phyloP scores from a whole-genome alignment of 345 rosid genomes.

The Sonneratia caseolaris region DNA sequence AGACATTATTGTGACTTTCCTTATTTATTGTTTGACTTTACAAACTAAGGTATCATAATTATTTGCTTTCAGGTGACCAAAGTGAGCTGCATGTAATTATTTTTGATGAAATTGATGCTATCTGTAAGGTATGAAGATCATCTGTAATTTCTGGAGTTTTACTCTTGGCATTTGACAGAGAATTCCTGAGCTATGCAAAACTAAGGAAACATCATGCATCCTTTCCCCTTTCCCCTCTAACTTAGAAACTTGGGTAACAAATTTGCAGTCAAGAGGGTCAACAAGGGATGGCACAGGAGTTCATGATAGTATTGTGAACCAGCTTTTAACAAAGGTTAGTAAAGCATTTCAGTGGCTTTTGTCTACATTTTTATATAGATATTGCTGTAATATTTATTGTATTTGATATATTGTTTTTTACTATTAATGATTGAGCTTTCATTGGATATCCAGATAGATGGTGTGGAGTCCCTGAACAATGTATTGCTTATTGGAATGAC shows the following conservation, averaged over 20 bases:
- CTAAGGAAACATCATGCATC: not conserved
- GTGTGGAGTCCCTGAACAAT: slow-evolving; percentile 98
- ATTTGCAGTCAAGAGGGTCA: slow-evolving; percentile 85
- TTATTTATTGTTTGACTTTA: not conserved
- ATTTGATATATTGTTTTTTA: not conserved
- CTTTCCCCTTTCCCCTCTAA: not conserved
- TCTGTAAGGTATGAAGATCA: slow-evolving; percentile 70
- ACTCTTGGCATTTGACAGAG: not conserved
- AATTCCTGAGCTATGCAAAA: not conserved
- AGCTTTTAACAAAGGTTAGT: slow-evolving; percentile 90
- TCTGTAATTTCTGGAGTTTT: not conserved
- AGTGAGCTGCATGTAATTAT: slow-evolving; percentile 96
- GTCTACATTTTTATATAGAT: not conserved
- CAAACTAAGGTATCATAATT: not conserved
- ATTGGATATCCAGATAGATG: slow-evolving; percentile 74
- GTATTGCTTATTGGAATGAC: slow-evolving; percentile 99
- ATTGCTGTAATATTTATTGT: not conserved
- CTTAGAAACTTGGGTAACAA: not conserved
- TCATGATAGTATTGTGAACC: slow-evolving; percentile 95
- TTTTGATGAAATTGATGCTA: slow-evolving; percentile 99
- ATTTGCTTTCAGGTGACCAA: slow-evolving; percentile 64
- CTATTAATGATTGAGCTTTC: not conserved
- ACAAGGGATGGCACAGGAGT: slow-evolving; percentile 98
- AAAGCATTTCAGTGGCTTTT: not conserved
- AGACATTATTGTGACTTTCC: slow-evolving; percentile 8